Evolutionary conservation across 345 rosid genomes (phyloP).

Genomic region (Arabis hirsuta): DNA sequence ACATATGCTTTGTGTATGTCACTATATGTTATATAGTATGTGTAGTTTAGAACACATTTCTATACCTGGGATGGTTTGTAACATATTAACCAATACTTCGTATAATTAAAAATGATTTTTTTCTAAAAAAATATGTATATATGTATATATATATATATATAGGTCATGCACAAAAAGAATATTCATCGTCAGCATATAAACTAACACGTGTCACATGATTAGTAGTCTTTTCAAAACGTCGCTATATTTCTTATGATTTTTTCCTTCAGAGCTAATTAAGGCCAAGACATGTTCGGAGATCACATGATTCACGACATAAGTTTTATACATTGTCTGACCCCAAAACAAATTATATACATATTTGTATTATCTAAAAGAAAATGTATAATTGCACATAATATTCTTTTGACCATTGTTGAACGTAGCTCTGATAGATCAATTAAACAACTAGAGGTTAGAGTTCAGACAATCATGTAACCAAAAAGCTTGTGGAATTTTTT

Average conservation of each 20-base stretch:
- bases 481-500: not conserved
- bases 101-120: no score
- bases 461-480: not conserved
- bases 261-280: constrained; percentile 25
- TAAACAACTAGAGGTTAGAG: not conserved
- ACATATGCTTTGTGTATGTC: no score
- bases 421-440: constrained; percentile 24
- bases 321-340: not conserved
- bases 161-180: constrained; percentile 1
- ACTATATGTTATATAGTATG: no score
- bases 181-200: constrained; percentile 18
- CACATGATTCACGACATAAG: constrained; percentile 45
- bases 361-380: not conserved
- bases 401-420: constrained; percentile 2
- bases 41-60: no score
- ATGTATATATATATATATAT: no score
- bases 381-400: not conserved
- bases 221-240: constrained; percentile 24
- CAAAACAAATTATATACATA: not conserved
- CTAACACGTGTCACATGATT: constrained; percentile 8
- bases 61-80: no score
- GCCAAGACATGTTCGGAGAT: constrained; percentile 33
- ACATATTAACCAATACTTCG: no score
- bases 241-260: constrained; percentile 10
- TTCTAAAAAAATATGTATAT: no score